These are phyloP conservation scores for Fallopia convolvulus DNA, from an alignment of 148 eudicot species.

Conservation along the genomic window DNA sequence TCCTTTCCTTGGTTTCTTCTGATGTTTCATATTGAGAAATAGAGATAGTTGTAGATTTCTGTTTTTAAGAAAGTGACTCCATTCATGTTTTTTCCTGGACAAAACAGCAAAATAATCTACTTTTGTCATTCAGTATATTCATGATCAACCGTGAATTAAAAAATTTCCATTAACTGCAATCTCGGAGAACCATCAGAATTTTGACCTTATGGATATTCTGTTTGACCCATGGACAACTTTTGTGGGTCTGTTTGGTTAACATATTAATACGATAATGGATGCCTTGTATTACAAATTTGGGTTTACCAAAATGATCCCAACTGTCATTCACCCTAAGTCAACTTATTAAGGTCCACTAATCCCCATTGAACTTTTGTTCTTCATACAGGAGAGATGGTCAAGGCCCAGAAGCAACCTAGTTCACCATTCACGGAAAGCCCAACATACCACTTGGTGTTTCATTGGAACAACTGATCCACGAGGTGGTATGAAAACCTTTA, in stretches of 20 bases:
- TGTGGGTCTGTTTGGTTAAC: background rate
- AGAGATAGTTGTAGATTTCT: background rate
- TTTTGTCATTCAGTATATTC: background rate
- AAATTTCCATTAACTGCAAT: background rate
- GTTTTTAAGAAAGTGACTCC: background rate
- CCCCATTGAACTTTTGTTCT: background rate
- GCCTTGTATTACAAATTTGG: no score
- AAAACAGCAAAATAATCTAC: background rate
- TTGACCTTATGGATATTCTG: background rate
- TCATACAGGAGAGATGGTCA: conserved; percentile 7
- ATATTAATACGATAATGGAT: background rate
- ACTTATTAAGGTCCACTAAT: conserved; percentile 1
- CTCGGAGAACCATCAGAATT: background rate
- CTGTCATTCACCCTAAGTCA: background rate
- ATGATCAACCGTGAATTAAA: background rate
- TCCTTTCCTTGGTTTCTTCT: background rate
- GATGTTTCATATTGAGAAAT: background rate
- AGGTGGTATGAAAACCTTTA: background rate
- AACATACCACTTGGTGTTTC: background rate
- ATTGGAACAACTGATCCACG: background rate
- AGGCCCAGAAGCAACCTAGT: background rate
- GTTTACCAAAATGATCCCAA: background rate
- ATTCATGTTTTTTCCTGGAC: background rate
- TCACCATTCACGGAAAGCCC: background rate
- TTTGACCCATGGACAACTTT: background rate